A percentile compares a stretch with the other conserved stretches of the same genome.
Conservation (phyloP, 2,329 filamentous ascomycete genomes). For the Talaromyces sp. region DNA sequence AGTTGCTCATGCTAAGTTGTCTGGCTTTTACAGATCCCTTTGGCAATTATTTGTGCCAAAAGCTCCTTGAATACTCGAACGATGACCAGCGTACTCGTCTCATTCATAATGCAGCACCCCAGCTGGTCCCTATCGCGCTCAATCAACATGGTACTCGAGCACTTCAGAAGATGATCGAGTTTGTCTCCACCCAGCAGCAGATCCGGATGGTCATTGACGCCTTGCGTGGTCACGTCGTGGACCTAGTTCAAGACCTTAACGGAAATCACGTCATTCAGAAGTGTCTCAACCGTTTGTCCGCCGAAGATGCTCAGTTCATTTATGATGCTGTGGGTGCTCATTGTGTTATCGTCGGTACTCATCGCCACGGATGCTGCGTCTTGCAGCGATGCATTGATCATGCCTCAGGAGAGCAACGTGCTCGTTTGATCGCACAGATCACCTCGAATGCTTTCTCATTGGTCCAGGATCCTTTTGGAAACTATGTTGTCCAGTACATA, state of each 20-base stretch:
- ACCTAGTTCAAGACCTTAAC: conserved; percentile 94
- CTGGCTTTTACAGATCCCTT: conserved; percentile 67
- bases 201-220: conserved; percentile 83
- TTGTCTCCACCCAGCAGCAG: conserved; percentile 80
- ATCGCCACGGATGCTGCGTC: conserved; percentile 96
- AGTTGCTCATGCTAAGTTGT: conserved; percentile 23
- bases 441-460: conserved; percentile 82
- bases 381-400: conserved; percentile 98
- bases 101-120: conserved; percentile 81
- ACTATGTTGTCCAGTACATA: conserved; percentile 99
- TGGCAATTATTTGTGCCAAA: conserved; percentile 98
- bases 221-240: conserved; percentile 78
- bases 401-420: conserved; percentile 83
- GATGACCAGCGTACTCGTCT: conserved; percentile 91
- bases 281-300: conserved; percentile 88
- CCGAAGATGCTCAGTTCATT: conserved; percentile 88
- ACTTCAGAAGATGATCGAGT: conserved; percentile 99
- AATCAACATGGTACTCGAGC: conserved; percentile 97
- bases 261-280: conserved; percentile 99
- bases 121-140: conserved; percentile 88
- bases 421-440: conserved; percentile 80
- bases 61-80: conserved; percentile 90
- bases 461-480: conserved; percentile 95
- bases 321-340: conserved; percentile 87
- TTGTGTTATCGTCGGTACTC: conserved; percentile 88